Evolutionary conservation across 495 filamentous ascomycete genomes (phyloP).

Genomic region (Aspergillus egyptiacus): DNA sequence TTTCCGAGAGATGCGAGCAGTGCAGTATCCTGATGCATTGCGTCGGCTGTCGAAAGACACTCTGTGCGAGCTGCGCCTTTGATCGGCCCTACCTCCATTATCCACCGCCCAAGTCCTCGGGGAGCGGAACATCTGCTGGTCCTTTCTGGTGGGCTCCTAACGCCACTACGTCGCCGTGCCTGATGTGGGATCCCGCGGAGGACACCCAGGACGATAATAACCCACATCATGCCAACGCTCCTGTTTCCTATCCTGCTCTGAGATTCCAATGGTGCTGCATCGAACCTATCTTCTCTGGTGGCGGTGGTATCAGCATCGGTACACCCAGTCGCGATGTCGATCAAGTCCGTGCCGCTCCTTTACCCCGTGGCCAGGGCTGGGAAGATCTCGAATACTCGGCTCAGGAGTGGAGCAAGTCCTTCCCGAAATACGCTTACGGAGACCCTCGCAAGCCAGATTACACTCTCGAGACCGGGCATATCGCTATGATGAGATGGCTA

Average conservation of each 20-base stretch:
- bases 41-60: slow-evolving; percentile 55
- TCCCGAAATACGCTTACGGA: slow-evolving; percentile 41
- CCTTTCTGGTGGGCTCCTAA: slow-evolving; percentile 56
- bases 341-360: slow-evolving; percentile 50
- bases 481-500: slow-evolving; percentile 48
- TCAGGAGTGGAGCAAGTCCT: slow-evolving; percentile 40
- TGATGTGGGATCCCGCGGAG: slow-evolving; percentile 47
- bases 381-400: slow-evolving; percentile 49
- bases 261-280: slow-evolving; percentile 58
- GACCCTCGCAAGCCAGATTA: slow-evolving; percentile 40
- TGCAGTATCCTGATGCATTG: slow-evolving; percentile 61
- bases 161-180: slow-evolving; percentile 47
- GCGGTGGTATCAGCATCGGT: slow-evolving; percentile 55
- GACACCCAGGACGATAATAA: slow-evolving; percentile 25
- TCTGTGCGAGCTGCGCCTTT: slow-evolving; percentile 57
- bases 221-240: slow-evolving; percentile 22
- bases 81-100: slow-evolving; percentile 45
- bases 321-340: slow-evolving; percentile 49
- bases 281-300: slow-evolving; percentile 57
- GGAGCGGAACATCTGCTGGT: slow-evolving; percentile 15
- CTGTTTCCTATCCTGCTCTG: slow-evolving; percentile 36
- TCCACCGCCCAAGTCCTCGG: slow-evolving; percentile 13
- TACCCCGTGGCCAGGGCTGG: slow-evolving; percentile 49
- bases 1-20: slow-evolving; percentile 54
- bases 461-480: slow-evolving; percentile 40